Base-by-base conservation (phyloP, 2,329 filamentous ascomycete species). In the Colletotrichum shisoi region DNA sequence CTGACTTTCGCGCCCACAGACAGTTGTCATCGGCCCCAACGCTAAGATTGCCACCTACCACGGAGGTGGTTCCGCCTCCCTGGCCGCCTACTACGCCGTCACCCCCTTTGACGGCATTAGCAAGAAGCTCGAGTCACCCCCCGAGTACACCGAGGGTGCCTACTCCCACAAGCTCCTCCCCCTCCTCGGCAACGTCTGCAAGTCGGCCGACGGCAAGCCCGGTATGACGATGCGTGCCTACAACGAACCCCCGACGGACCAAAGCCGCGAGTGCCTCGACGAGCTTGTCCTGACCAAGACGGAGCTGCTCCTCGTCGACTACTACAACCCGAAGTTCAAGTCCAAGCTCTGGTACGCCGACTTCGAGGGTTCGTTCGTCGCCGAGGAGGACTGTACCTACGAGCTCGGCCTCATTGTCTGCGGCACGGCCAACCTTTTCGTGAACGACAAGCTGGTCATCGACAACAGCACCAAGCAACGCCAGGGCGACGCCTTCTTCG, bases 41-140 rank as follows among this genome's bases (percentile, higher is more conserved):
- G 84, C 85, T 9, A 87, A 85, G 73, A 75, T 82, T 49, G 80
- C 84, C 1, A 83, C 82, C 2, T 86, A 86, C 70, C 84, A 88
- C 71, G 89, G 89, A 42, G 89, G 89, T 64, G 89, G 89, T 21
- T 90, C 87, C 4, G 89, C 89, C 1, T 84, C 86, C 0, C 76
- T 87, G 34, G 77, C 78, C 11, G 80, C 84, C 7, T 91, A 91
- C 78, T 88, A 89, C 66, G 89, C 90, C 54, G 83, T 93, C 21
- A 92, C 88, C 0, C 91, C 91, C 2, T 87, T 89, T 31, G 89
- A 91, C 63, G 90, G 90, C 7, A 91, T 93, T 71, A 84, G 82
- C 45, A 80, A 80, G 40, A 85, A 85, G 73, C 77, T 85, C 1
- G 74, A 72, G 12, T 76, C 74, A 0, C 63, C 77, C 5, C 82